Evolutionary conservation across 2,329 filamentous ascomycete species (phyloP), one percentile per base, ranked within the genome.

Genomic region (Didymella pomorum): DNA sequence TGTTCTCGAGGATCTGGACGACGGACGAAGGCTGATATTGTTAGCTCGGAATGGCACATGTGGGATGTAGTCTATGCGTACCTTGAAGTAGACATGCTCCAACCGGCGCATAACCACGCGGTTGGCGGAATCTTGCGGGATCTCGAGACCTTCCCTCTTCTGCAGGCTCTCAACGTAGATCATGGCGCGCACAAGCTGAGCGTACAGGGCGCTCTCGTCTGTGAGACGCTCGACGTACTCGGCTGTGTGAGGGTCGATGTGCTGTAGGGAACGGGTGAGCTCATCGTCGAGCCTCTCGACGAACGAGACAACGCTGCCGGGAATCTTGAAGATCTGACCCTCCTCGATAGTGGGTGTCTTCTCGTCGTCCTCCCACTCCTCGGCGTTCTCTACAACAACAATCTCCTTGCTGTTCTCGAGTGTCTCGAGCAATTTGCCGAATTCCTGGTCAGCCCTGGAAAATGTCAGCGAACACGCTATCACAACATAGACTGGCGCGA

Each of bases 331-430:
- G 75, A 94, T 86, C 76, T 97, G 89, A 63, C 87, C 91, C 21
- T 84, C 79, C 56, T 86, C 86, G 67, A 94, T 83, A 29, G 84
- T 84, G 14, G 95, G 95, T 39, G 88, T 86, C 83, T 97, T 98
- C 71, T 99, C 96, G 68, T 99, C 96, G 72, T 99, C 95, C 69
- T 99, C 95, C 95, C 95, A 98, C 80, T 99, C 95, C 76, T 99
- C 95, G 21, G 92, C 95, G 67, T 87, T 89, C 81, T 99, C 95
- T 23, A 95, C 84, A 46, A 99, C 92, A 50, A 98, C 84, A 75
- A 94, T 90, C 64, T 95, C 88, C 61, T 84, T 84, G 80, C 92
- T 92, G 60, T 85, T 79, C 77, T 96, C 92, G 39, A 99, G 87
- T 18, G 93, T 87, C 61, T 87, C 82, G 39, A 99, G 84, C 28